These are phyloP conservation scores for Lactifluus echinatus DNA, from an alignment of 768 basidiomycete species.

Conservation along the genomic window DNA sequence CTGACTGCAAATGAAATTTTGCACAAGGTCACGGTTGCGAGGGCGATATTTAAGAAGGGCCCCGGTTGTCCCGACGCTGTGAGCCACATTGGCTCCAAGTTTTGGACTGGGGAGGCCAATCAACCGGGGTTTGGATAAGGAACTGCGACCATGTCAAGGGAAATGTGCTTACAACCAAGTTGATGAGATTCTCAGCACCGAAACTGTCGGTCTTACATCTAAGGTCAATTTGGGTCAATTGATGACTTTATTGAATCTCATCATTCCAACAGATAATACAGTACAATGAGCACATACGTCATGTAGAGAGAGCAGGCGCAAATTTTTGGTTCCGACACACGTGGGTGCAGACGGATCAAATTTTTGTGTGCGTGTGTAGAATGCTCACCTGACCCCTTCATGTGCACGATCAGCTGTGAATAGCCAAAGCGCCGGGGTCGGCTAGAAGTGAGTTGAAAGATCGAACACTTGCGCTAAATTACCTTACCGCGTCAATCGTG, in stretches of 20 bases:
- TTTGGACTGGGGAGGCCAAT: neutral
- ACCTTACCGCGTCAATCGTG: neutral
- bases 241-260: neutral
- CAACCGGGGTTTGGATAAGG: neutral
- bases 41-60: neutral
- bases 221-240: neutral
- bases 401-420: slow-evolving; percentile 1
- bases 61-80: no score
- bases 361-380: neutral
- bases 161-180: neutral
- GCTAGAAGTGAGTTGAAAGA: neutral
- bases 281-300: neutral
- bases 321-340: slow-evolving; percentile 2
- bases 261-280: neutral
- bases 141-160: neutral
- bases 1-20: neutral
- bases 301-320: no score
- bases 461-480: neutral
- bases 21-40: neutral
- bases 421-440: neutral
- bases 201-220: neutral
- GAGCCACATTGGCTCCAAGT: no score
- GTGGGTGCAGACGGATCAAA: neutral
- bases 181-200: no score
- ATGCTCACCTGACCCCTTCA: neutral